These are phyloP conservation scores for Dendrobium huoshanense DNA, from an alignment of 106 monocot genomes.

Conservation along the genomic window DNA sequence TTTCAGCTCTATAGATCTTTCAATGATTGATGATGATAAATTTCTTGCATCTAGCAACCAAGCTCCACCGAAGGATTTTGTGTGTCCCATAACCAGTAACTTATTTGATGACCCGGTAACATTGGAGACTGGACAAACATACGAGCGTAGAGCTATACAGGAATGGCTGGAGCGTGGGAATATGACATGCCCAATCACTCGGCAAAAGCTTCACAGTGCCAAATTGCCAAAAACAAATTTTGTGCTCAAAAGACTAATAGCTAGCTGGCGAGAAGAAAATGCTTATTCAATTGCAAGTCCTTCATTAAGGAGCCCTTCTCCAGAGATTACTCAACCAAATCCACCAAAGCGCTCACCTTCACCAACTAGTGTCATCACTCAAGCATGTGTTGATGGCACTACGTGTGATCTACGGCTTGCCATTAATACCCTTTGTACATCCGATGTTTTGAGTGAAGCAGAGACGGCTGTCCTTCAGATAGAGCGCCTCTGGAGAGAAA, in stretches of 20 bases:
- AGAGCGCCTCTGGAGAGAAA: slow-evolving; percentile 31
- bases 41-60: slow-evolving; percentile 9
- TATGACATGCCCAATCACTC: slow-evolving; percentile 55
- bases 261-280: slow-evolving; percentile 42
- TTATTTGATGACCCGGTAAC: slow-evolving; percentile 58
- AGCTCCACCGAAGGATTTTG: slow-evolving; percentile 53
- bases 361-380: slow-evolving; percentile 43
- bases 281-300: slow-evolving; percentile 8
- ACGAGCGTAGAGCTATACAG: slow-evolving; percentile 48
- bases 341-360: slow-evolving; percentile 22
- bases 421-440: slow-evolving; percentile 41
- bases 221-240: slow-evolving; percentile 56
- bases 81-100: slow-evolving; percentile 57
- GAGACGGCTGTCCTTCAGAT: slow-evolving; percentile 48
- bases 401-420: slow-evolving; percentile 26
- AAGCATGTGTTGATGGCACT: slow-evolving; percentile 21
- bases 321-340: background rate
- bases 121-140: slow-evolving; percentile 57
- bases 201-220: slow-evolving; percentile 39
- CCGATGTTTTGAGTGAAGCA: slow-evolving; percentile 40
- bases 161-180: slow-evolving; percentile 59
- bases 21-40: slow-evolving; percentile 25
- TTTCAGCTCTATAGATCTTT: slow-evolving; percentile 21
- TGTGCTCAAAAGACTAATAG: slow-evolving; percentile 53
- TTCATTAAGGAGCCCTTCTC: slow-evolving; percentile 14